Percentiles rank a stretch among this genome's conserved stretches.
Conservation (phyloP, 805 yeast species). For the Sugiyamaella valdiviana region DNA sequence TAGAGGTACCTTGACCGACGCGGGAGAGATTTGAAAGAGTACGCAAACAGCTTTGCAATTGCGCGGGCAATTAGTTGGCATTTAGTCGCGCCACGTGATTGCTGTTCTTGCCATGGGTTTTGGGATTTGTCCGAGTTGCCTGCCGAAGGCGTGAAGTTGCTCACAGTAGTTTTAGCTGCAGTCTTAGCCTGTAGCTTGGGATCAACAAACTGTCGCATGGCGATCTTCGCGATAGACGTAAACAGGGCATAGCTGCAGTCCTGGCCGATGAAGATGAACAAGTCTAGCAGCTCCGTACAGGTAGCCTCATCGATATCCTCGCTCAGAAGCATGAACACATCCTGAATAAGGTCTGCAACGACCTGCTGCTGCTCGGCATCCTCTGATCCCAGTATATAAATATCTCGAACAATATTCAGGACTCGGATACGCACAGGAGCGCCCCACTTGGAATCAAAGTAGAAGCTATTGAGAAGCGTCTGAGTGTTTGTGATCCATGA, state of each 20-base stretch:
- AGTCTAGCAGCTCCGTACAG: conserved; percentile 26
- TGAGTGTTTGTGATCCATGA: conserved; percentile 47
- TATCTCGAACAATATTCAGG: conserved; percentile 32
- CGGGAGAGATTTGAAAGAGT: conserved; percentile 36
- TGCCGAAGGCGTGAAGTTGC: conserved; percentile 14
- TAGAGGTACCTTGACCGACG: conserved; percentile 32
- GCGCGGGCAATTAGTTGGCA: conserved; percentile 22
- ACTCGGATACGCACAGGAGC: conserved; percentile 22
- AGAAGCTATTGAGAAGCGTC: conserved; percentile 42
- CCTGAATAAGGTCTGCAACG: conserved; percentile 31
- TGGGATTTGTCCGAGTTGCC: conserved; percentile 8
- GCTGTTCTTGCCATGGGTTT: background rate
- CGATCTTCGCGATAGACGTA: conserved; percentile 5
- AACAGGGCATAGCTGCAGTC: conserved; percentile 14
- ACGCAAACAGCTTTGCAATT: conserved; percentile 29
- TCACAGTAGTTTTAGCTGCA: conserved; percentile 24
- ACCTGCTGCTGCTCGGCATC: conserved; percentile 31
- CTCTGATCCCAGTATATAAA: conserved; percentile 35
- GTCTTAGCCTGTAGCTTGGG: background rate
- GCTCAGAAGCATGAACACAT: conserved; percentile 31
- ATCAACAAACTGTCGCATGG: conserved; percentile 9
- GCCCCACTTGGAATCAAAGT: conserved; percentile 25
- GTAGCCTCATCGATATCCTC: conserved; percentile 33
- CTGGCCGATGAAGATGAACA: conserved; percentile 24
- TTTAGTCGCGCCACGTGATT: background rate